Evolutionary conservation across 495 filamentous ascomycete genomes (phyloP).

Genomic region (Parmelia sp.): DNA sequence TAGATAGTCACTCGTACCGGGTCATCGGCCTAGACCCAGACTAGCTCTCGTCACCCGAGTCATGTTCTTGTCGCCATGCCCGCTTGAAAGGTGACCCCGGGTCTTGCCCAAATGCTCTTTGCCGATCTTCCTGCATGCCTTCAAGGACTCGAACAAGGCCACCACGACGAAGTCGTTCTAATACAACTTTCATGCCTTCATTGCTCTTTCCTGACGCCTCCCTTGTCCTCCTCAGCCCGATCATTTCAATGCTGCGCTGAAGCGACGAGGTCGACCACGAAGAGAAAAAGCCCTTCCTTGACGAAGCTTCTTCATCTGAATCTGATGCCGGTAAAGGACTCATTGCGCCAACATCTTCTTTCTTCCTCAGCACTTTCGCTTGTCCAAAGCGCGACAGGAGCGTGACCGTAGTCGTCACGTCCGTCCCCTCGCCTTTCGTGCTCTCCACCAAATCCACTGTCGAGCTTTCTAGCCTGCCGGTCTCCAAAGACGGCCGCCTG

Average conservation of each 20-base stretch:
- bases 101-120: constrained; percentile 43
- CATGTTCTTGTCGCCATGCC: constrained; percentile 39
- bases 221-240: constrained; percentile 75
- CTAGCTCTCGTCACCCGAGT: constrained; percentile 4
- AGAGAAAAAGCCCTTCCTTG: constrained; percentile 58
- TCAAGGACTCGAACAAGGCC: constrained; percentile 82
- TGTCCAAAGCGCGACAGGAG: constrained; percentile 78
- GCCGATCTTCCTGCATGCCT: constrained; percentile 68
- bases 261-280: constrained; percentile 74
- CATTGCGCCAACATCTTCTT: constrained; percentile 29
- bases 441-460: constrained; percentile 29
- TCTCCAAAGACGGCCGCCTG: constrained; percentile 37
- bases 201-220: constrained; percentile 81
- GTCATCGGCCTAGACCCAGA: constrained; percentile 1
- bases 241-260: constrained; percentile 82
- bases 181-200: constrained; percentile 90
- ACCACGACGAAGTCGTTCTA: constrained; percentile 74
- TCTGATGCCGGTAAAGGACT: constrained; percentile 20
- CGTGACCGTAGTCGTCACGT: constrained; percentile 76
- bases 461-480: constrained; percentile 26
- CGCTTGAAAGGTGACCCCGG: constrained; percentile 36
- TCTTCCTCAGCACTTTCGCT: constrained; percentile 53
- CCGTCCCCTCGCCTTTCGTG: constrained; percentile 56
- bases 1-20: not conserved
- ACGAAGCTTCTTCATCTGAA: constrained; percentile 45